phyloP scores from a whole-genome alignment of 2,329 filamentous ascomycete genomes.

The Epichloe sp. region DNA sequence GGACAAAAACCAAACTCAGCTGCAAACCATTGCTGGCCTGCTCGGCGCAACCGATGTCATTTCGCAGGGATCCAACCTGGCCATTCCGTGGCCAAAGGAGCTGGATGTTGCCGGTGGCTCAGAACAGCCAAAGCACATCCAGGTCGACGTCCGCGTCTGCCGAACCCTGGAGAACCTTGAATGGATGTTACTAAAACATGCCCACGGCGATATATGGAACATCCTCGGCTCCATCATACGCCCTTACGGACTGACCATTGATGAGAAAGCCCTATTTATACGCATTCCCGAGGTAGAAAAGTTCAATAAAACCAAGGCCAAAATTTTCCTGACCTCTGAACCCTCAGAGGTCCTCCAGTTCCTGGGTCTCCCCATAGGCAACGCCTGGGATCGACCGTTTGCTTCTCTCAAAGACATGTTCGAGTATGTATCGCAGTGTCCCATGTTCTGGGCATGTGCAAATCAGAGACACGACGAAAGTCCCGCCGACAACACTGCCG shows the following conservation, averaged over 20 bases:
- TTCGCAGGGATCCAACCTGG: slow-evolving; percentile 28
- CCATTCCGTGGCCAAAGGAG: slow-evolving; percentile 38
- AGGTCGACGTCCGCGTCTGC: slow-evolving; percentile 55
- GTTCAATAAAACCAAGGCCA: slow-evolving; percentile 39
- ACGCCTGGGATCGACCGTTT: slow-evolving; percentile 44
- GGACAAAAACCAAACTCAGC: slow-evolving; percentile 8
- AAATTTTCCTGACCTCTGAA: slow-evolving; percentile 46
- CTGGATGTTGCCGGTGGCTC: not conserved
- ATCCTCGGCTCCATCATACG: slow-evolving; percentile 50
- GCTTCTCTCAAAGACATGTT: slow-evolving; percentile 41
- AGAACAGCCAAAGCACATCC: slow-evolving; percentile 31
- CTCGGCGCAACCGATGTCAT: slow-evolving; percentile 34
- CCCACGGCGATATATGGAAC: slow-evolving; percentile 61
- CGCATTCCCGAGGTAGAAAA: slow-evolving; percentile 56
- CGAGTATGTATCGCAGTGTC: slow-evolving; percentile 43
- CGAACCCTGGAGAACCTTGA: slow-evolving; percentile 26
- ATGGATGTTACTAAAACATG: slow-evolving; percentile 56
- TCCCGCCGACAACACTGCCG: not conserved
- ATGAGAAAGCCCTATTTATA: slow-evolving; percentile 49
- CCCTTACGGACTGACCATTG: slow-evolving; percentile 51
- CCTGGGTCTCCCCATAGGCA: slow-evolving; percentile 39
- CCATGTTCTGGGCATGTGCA: slow-evolving; percentile 40
- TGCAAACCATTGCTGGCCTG: slow-evolving; percentile 18
- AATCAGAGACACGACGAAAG: not conserved
- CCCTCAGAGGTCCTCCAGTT: slow-evolving; percentile 46